Conservation (phyloP, 805 yeast species). For the Lachancea fermentati region DNA sequence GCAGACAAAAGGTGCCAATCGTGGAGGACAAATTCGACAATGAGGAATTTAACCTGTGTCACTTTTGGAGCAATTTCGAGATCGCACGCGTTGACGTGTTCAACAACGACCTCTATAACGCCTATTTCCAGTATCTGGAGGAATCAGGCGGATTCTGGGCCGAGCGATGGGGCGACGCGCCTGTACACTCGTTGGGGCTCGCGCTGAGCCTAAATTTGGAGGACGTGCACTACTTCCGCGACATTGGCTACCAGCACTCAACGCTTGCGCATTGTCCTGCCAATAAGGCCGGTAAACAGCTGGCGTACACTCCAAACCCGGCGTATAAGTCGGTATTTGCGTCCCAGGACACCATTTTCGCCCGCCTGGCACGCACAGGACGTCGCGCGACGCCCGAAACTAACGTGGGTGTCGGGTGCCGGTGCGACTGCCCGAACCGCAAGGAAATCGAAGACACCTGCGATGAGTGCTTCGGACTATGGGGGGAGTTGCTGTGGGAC, state of each 20-base stretch:
- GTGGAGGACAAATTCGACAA: slow-evolving; percentile 55
- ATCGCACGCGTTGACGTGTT: slow-evolving; percentile 80
- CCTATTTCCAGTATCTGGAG: slow-evolving; percentile 67
- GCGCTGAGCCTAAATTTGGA: slow-evolving; percentile 64
- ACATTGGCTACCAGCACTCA: slow-evolving; percentile 84
- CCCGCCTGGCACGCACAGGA: not conserved
- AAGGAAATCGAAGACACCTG: slow-evolving; percentile 53
- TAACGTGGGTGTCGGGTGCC: slow-evolving; percentile 63
- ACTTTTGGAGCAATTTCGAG: slow-evolving; percentile 92
- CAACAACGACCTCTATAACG: slow-evolving; percentile 55
- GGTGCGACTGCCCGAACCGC: slow-evolving; percentile 73
- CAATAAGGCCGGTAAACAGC: slow-evolving; percentile 44
- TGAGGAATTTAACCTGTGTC: slow-evolving; percentile 72
- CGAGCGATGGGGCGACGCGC: slow-evolving; percentile 98
- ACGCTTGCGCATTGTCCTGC: slow-evolving; percentile 79
- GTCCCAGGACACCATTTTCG: not conserved
- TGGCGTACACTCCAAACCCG: slow-evolving; percentile 35
- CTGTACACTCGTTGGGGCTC: slow-evolving; percentile 82
- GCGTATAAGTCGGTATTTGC: slow-evolving; percentile 19
- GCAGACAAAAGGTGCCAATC: slow-evolving; percentile 28
- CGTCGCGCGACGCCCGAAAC: not conserved
- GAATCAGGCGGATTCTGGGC: slow-evolving; percentile 73
- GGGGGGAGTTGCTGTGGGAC: slow-evolving; percentile 40
- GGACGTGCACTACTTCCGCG: slow-evolving; percentile 86
- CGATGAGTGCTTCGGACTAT: slow-evolving; percentile 46